Evolutionary conservation across 1,284 basidiomycete genomes (phyloP), one percentile per base, ranked within the genome.

Genomic region (Neolentinus lepideus): DNA sequence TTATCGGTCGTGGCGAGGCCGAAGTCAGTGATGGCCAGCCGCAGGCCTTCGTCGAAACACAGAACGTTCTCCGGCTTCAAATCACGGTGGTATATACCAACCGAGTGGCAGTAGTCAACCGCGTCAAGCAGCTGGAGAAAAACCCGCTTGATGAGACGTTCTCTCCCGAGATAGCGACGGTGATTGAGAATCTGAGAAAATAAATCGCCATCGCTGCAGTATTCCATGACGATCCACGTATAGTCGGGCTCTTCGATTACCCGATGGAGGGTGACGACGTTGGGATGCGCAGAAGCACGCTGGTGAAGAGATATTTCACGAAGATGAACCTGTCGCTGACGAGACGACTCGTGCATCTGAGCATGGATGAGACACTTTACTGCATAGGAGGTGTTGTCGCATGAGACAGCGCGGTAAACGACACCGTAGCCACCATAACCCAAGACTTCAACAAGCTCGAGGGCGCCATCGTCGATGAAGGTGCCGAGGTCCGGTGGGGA

Each of bases 21-120:
- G 71, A 99, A 99, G 74, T 99, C 97, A 55, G 95, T 95, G 66
- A 99, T 82, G 60, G 92, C 85, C 57, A 98, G 84, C 59, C 84
- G 82, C 62, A 86, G 79, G 60, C 94, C 94, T 66, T 75, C 79
- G 59, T 88, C 84, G 69, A 77, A 90, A 73, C 94, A 97, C 59
- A 99, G 78, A 62, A 99, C 88, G 72, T 99, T 99, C 75, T 98
- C 97, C 25, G 96, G 96, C 77, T 98, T 99, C 65, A 99, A 78
- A 71, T 98, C 96, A 55, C 96, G 92, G 71, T 98, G 96, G 76
- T 91, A 97, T 69, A 98, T 93, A 70, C 92, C 92, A 57, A 93
- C 77, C 47, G 78, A 80, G 71, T 96, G 91, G 71, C 85, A 87
- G 72, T 92, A 92, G 62, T 94, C 88, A 66, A 98, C 92, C 51